Evolutionary conservation across 768 basidiomycete genomes (phyloP).

Genomic region (Pulveroboletus ravenelii): DNA sequence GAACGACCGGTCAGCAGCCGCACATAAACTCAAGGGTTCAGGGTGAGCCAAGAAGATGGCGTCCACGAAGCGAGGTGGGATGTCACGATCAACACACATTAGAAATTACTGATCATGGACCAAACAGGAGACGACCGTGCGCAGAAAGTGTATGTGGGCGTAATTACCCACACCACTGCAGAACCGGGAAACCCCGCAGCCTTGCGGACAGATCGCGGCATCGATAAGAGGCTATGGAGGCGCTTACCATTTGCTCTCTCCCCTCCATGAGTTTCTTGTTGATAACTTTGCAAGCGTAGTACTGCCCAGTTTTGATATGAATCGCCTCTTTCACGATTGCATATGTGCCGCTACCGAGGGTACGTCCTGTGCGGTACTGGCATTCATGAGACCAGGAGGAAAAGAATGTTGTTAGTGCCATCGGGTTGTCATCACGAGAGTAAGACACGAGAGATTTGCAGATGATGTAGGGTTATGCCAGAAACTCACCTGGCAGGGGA

Average conservation of each 20-base stretch:
- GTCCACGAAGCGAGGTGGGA: background rate
- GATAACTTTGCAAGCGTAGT: constrained; percentile 99
- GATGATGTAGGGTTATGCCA: background rate
- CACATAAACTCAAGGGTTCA: constrained; percentile 10
- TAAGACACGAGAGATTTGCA: constrained; percentile 1
- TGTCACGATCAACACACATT: constrained; percentile 13
- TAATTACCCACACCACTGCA: constrained; percentile 2
- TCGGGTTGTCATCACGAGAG: background rate
- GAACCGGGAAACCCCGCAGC: background rate
- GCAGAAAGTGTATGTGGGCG: constrained; percentile 1
- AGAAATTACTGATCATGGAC: constrained; percentile 7
- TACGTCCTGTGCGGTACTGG: constrained; percentile 85
- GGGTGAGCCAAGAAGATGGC: constrained; percentile 4
- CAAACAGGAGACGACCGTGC: background rate
- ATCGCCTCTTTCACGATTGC: constrained; percentile 95
- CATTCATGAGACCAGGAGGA: background rate
- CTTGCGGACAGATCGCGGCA: constrained; percentile 3
- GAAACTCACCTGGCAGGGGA: constrained; percentile 43
- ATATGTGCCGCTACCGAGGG: constrained; percentile 88
- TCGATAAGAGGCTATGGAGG: constrained; percentile 2
- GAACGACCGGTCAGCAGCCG: constrained; percentile 7
- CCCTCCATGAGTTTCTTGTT: constrained; percentile 99
- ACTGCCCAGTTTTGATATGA: constrained; percentile 87
- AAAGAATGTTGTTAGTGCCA: constrained; percentile 5
- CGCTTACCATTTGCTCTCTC: constrained; percentile 89